Base-by-base conservation (phyloP, 495 filamentous ascomycete genomes). In the Penicillium roqueforti region DNA sequence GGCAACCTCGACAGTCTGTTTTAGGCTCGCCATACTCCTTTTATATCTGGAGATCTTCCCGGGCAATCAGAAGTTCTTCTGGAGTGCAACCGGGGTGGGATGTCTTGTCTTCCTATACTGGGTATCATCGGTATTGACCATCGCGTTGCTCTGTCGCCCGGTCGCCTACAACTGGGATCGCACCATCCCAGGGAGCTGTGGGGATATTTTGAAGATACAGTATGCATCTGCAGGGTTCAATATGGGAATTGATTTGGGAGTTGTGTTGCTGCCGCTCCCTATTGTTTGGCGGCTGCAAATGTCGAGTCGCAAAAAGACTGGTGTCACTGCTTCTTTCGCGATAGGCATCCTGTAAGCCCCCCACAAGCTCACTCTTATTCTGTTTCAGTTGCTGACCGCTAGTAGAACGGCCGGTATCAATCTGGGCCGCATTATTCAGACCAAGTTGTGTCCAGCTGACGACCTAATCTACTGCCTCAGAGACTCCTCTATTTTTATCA, bases 161-260 rank as follows among this genome's bases (percentile, higher is more conserved):
- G 55, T 66, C 10, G 34, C 36, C 22, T 55, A 41, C 54, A 63
- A 60, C 34, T 66, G 60, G 62, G 44, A 66, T 9, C 19, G 34
- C 6, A 52, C 42, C 0, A 44, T 60, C 14, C 29, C 51, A 20
- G 56, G 57, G 2, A 51, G 36, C n/a, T 63, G 62, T 31, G 62
- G 54, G 0, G 51, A 63, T 40, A 32, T 55, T 3, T 8, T 37
- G 9, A 53, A 54, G 32, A 52, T 55, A 6, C 41, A 60, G 38
- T 54, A 57, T 29, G 57, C 54, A 11, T 57, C 60, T 22, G 53
- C 62, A 16, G 57, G 54, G 13, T 60, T 66, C 51, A 66, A 60
- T 31, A 46, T 66, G 54, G 51, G 32, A 6, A 47, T 66, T 6
- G 54, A 63, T 9, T 23, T 66, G 23, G 34, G 37, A 8, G 54